Percentiles rank a stretch among this genome's conserved stretches.
These are phyloP conservation scores for Thelephora aurantiotincta DNA, from an alignment of 768 basidiomycete genomes.

Conservation along the genomic window DNA sequence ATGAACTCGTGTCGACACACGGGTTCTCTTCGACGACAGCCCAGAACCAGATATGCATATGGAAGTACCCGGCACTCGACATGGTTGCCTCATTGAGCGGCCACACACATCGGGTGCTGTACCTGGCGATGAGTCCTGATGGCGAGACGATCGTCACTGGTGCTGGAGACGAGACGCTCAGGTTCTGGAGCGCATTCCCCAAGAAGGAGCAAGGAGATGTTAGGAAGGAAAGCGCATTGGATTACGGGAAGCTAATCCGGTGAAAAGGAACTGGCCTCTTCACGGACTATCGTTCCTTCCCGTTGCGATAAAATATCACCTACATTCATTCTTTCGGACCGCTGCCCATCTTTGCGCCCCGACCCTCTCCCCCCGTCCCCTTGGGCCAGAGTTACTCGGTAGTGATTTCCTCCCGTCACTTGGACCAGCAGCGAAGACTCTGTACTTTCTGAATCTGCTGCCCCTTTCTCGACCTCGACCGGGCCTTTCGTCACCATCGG, in stretches of 20 bases:
- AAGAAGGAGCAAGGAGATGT: slow-evolving; percentile 35
- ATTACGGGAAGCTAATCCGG: slow-evolving; percentile 30
- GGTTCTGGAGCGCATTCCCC: slow-evolving; percentile 98
- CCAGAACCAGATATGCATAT: slow-evolving; percentile 93
- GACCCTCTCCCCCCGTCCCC: too few relatives aligned
- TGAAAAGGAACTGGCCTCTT: slow-evolving; percentile 5
- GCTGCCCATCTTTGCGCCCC: too few relatives aligned
- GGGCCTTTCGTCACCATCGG: too few relatives aligned
- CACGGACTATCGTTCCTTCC: too few relatives aligned
- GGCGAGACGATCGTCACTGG: slow-evolving; percentile 98
- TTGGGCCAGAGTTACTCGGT: too few relatives aligned
- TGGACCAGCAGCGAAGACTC: too few relatives aligned
- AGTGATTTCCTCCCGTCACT: too few relatives aligned
- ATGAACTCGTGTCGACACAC: slow-evolving; percentile 95
- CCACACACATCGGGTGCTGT: slow-evolving; percentile 88
- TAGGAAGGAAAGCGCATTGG: slow-evolving; percentile 25
- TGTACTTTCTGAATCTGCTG: too few relatives aligned
- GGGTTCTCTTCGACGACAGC: slow-evolving; percentile 89
- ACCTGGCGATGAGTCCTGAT: slow-evolving; percentile 95
- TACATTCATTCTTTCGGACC: too few relatives aligned
- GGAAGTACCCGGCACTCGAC: slow-evolving; percentile 86
- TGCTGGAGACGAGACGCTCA: slow-evolving; percentile 90
- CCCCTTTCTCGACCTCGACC: too few relatives aligned
- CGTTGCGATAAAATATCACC: too few relatives aligned
- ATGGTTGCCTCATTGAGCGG: slow-evolving; percentile 94